Evolutionary conservation across 345 rosid genomes (phyloP), one percentile per base, ranked within the genome.

Genomic region (Clausena lansium): DNA sequence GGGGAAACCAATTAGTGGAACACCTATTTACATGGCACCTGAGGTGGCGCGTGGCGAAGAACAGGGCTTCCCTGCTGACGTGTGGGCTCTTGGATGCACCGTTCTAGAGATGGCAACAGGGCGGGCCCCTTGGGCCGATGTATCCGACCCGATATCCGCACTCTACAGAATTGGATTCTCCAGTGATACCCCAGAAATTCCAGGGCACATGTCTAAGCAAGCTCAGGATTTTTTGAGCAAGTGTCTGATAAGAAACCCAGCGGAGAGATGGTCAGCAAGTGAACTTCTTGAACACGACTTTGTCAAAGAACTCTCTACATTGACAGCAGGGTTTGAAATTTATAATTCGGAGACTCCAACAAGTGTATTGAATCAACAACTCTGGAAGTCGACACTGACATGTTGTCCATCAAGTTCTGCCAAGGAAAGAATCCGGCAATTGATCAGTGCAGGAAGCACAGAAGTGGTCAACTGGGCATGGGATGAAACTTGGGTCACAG

Each of bases 31-130:
- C 83, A 89, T 91, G 96, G 89, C 93, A 7, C 93, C 96, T 3
- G 96, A 89, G 82, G 92, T 80, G 82, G 92, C 90, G 55, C 89
- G 93, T 30, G 91, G 90, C 0, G 88, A 86, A 13, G 74, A 81
- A 22, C 96, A 88, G 73, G 82, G 83, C 19, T 87, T 78, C 80
- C 70, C 92, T 1, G 83, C 92, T 25, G 93, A 89, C 63, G 78
- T 89, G 35, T 89, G 96, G 93, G 88, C 92, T 20, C 80, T 91
- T 5, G 96, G 92, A 47, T 91, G 95, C 67, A 77, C 90, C 2
- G 79, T 88, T 15, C 39, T 89, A 33, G 88, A 91, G 81, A 89
- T 91, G 89, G 88, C 81, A 2, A 86, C 92, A 0, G 96, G 93
- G 32, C 64, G 57, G 65, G 71, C 81, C 4, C 89, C 90, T 0